Conservation (phyloP, 1,284 basidiomycete species). For the Pseudozyma pruni region DNA sequence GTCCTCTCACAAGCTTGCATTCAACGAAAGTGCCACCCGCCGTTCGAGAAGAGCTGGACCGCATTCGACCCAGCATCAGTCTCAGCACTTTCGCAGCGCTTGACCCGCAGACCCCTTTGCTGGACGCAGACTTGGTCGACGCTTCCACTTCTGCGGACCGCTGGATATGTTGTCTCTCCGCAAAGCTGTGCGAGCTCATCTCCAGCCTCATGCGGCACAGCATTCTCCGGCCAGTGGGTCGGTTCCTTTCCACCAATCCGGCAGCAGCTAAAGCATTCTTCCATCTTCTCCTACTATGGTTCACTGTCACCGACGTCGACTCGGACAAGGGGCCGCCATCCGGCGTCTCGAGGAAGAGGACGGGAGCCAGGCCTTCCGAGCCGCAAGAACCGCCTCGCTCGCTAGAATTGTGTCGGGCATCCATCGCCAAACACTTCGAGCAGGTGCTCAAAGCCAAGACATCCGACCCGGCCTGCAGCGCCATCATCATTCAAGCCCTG, state of each 20-base stretch:
- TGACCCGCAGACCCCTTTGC: neutral
- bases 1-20: slow-evolving; percentile 1
- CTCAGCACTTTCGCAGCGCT: neutral
- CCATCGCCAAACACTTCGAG: slow-evolving; percentile 61
- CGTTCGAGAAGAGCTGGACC: slow-evolving; percentile 18
- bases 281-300: slow-evolving; percentile 77
- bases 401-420: slow-evolving; percentile 10
- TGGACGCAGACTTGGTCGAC: slow-evolving; percentile 8
- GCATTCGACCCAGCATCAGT: slow-evolving; percentile 23
- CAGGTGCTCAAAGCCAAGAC: slow-evolving; percentile 71
- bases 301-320: slow-evolving; percentile 14
- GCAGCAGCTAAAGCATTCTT: slow-evolving; percentile 77
- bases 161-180: slow-evolving; percentile 78
- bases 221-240: slow-evolving; percentile 77
- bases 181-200: slow-evolving; percentile 75
- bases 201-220: slow-evolving; percentile 69
- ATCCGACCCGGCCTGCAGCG: slow-evolving; percentile 72
- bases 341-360: slow-evolving; percentile 56
- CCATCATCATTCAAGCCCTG: slow-evolving; percentile 80
- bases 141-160: slow-evolving; percentile 70
- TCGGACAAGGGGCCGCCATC: too few species aligned
- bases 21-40: slow-evolving; percentile 4
- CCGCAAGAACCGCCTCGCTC: neutral
- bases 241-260: slow-evolving; percentile 73
- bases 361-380: slow-evolving; percentile 4